Evolutionary conservation across 768 basidiomycete species (phyloP).

Genomic region (Termitomyces sp.): DNA sequence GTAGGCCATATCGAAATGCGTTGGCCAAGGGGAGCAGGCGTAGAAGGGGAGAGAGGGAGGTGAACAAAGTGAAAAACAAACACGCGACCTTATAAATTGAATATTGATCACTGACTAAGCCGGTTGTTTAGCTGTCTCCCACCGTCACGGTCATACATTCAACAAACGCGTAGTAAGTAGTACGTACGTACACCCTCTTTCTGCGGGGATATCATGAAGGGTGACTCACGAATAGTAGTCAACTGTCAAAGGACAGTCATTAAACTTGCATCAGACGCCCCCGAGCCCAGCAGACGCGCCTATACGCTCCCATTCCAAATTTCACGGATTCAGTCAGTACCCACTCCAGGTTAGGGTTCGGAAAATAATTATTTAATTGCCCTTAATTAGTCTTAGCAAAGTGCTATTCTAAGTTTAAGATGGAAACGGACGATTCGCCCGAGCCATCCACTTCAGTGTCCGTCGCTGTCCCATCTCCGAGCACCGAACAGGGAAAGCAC

Average conservation of each 20-base stretch:
- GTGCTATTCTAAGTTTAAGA: background rate
- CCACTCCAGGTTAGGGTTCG: slow-evolving; percentile 5
- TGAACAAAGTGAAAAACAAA: slow-evolving; percentile 18
- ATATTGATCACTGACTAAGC: slow-evolving; percentile 29
- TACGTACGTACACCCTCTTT: background rate
- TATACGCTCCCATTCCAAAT: no score
- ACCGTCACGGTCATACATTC: slow-evolving; percentile 9
- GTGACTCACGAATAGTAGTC: background rate
- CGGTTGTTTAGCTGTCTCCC: slow-evolving; percentile 5
- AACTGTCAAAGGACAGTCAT: background rate
- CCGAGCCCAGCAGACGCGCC: background rate
- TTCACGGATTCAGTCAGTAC: no score
- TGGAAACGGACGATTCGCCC: slow-evolving; percentile 1
- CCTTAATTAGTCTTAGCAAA: background rate
- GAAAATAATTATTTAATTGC: slow-evolving; percentile 3
- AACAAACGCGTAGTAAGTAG: slow-evolving; percentile 4
- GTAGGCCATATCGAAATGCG: slow-evolving; percentile 26
- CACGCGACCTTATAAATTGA: slow-evolving; percentile 26
- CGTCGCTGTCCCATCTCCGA: slow-evolving; percentile 2
- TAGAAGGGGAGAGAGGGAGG: slow-evolving; percentile 17
- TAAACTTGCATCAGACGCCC: no score
- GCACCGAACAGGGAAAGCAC: slow-evolving; percentile 3
- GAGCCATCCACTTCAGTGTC: slow-evolving; percentile 3
- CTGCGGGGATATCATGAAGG: background rate
- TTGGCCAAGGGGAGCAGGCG: slow-evolving; percentile 1